A percentile compares a stretch with the other conserved stretches of the same genome.
phyloP scores from a whole-genome alignment of 2,329 filamentous ascomycete species.

The Elsinoe perseae region DNA sequence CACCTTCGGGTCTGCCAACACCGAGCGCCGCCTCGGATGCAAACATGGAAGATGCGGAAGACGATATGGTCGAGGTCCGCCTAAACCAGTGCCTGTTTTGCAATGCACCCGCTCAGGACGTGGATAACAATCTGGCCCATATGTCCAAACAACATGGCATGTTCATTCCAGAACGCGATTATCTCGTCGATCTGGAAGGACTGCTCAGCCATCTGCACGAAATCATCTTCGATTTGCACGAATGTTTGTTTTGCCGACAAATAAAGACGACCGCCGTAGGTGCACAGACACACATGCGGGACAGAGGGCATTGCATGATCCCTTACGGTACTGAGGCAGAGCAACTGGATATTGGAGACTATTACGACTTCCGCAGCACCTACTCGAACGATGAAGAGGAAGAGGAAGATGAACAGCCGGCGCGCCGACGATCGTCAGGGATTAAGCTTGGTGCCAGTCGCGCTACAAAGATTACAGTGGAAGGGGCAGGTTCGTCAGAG shows the following conservation, averaged over 20 bases:
- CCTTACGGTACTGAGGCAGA: constrained; percentile 82
- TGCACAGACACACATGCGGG: constrained; percentile 93
- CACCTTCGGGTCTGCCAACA: constrained; percentile 21
- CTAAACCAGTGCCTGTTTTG: constrained; percentile 73
- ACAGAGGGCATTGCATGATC: constrained; percentile 95
- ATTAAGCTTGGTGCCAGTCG: constrained; percentile 63
- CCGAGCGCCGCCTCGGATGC: constrained; percentile 19
- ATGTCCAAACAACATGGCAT: constrained; percentile 93
- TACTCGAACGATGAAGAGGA: constrained; percentile 73
- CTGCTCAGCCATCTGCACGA: constrained; percentile 69
- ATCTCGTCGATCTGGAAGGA: constrained; percentile 73
- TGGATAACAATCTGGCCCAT: constrained; percentile 70
- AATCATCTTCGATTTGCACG: constrained; percentile 70
- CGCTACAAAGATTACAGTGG: constrained; percentile 36
- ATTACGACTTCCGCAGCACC: constrained; percentile 92
- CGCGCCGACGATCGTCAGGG: constrained; percentile 38
- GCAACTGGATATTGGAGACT: constrained; percentile 89
- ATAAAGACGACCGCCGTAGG: constrained; percentile 68
- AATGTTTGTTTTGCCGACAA: constrained; percentile 86
- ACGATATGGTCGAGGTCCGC: constrained; percentile 34
- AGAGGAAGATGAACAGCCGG: constrained; percentile 48
- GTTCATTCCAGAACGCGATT: constrained; percentile 87
- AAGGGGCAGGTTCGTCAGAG: constrained; percentile 45
- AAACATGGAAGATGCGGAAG: constrained; percentile 21
- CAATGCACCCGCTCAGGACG: constrained; percentile 70